Evolutionary conservation across 2,329 filamentous ascomycete genomes (phyloP).

Genomic region (Aspergillus ruber): DNA sequence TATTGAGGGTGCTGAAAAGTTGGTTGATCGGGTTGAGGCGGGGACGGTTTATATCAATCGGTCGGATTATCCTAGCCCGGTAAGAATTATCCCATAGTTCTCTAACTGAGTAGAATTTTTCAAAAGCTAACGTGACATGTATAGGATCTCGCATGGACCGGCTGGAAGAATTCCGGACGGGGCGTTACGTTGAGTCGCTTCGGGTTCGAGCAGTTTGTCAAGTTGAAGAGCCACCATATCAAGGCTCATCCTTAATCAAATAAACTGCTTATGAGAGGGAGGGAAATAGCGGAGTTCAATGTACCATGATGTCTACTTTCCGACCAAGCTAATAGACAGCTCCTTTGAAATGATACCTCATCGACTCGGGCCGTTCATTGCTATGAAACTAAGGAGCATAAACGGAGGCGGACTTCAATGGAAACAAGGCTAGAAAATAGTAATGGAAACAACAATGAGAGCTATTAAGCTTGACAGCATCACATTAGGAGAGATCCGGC

Average conservation of each 20-base stretch:
- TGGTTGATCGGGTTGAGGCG: constrained; percentile 77
- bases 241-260: constrained; percentile 63
- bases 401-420: too few species aligned
- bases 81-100: constrained; percentile 46
- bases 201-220: constrained; percentile 92
- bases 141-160: constrained; percentile 90
- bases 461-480: too few species aligned
- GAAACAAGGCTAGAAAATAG: too few species aligned
- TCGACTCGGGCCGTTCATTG: too few species aligned
- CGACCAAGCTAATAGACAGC: too few species aligned
- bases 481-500: too few species aligned
- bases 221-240: constrained; percentile 91
- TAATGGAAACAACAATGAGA: too few species aligned
- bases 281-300: too few species aligned
- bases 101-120: neutral
- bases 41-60: constrained; percentile 96
- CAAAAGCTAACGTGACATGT: neutral
- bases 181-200: constrained; percentile 83
- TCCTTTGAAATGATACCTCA: too few species aligned
- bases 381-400: too few species aligned
- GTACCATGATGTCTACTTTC: too few species aligned
- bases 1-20: constrained; percentile 62
- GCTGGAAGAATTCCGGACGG: constrained; percentile 95
- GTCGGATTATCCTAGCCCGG: constrained; percentile 84
- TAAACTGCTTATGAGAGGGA: neutral